Evolutionary conservation across 306 rosid genomes (phyloP).

Genomic region (Crotalaria pallida): DNA sequence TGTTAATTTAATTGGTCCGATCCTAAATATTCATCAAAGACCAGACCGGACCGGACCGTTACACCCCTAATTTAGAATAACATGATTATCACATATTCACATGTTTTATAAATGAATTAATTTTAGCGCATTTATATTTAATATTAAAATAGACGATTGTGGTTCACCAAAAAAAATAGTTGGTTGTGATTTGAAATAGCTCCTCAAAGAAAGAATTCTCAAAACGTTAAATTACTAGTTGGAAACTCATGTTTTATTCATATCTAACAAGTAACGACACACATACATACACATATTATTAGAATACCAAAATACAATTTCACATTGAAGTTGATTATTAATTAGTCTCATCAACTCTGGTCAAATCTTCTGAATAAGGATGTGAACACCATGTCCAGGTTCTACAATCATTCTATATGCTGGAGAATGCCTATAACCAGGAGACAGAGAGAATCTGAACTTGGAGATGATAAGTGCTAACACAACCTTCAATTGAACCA

Average conservation of each 20-base stretch:
- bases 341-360: not conserved
- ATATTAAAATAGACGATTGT: no score
- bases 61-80: no score
- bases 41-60: no score
- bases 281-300: not conserved
- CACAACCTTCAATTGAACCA: conserved; percentile 66
- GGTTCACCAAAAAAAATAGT: no score
- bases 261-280: not conserved
- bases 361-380: conserved; percentile 42
- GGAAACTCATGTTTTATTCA: not conserved
- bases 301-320: conserved; percentile 5
- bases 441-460: conserved; percentile 63
- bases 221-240: not conserved
- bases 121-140: no score
- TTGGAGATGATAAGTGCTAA: conserved; percentile 39
- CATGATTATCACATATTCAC: no score
- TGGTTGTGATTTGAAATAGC: no score
- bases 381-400: conserved; percentile 63
- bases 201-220: not conserved
- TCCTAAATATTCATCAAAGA: no score
- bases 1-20: no score
- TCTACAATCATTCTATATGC: conserved; percentile 75
- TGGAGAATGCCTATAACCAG: conserved; percentile 67
- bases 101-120: no score
- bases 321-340: conserved; percentile 6